Percentiles rank a stretch among this genome's conserved stretches.
phyloP scores from a whole-genome alignment of 805 yeast genomes.

The Helenozyma rhizophorensis region DNA sequence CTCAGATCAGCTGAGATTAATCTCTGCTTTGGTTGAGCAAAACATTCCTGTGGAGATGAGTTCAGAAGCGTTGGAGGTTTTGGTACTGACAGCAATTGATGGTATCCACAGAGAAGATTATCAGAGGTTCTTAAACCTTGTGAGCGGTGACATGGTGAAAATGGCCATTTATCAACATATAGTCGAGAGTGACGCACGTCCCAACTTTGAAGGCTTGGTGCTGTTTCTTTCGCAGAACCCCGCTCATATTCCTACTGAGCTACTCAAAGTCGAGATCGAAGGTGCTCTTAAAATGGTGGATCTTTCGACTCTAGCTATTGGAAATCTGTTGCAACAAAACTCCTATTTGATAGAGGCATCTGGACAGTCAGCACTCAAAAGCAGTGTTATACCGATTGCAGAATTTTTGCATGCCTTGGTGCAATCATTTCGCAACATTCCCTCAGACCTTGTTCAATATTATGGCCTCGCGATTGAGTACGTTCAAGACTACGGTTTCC shows the following conservation, averaged over 20 bases:
- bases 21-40: constrained; percentile 8
- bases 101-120: constrained; percentile 6
- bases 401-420: constrained; percentile 10
- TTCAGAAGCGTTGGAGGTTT: neutral
- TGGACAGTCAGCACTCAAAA: constrained; percentile 2
- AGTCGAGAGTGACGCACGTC: constrained; percentile 1
- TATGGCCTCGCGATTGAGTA: constrained; percentile 1
- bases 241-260: constrained; percentile 15
- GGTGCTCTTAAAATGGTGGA: constrained; percentile 10
- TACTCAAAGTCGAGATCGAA: constrained; percentile 20
- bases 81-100: constrained; percentile 14
- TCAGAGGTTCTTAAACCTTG: constrained; percentile 10
- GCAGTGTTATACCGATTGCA: constrained; percentile 11
- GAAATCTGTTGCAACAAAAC: constrained; percentile 44
- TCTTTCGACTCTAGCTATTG: constrained; percentile 33
- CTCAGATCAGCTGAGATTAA: constrained; percentile 9
- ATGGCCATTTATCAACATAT: constrained; percentile 12
- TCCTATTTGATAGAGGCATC: constrained; percentile 24
- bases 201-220: constrained; percentile 14
- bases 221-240: constrained; percentile 3
- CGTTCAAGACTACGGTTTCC: constrained; percentile 6
- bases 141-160: constrained; percentile 5
- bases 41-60: neutral
- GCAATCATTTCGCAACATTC: neutral
- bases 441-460: too few relatives aligned